phyloP scores from a whole-genome alignment of 768 basidiomycete genomes.

The Termitomyces sp. region DNA sequence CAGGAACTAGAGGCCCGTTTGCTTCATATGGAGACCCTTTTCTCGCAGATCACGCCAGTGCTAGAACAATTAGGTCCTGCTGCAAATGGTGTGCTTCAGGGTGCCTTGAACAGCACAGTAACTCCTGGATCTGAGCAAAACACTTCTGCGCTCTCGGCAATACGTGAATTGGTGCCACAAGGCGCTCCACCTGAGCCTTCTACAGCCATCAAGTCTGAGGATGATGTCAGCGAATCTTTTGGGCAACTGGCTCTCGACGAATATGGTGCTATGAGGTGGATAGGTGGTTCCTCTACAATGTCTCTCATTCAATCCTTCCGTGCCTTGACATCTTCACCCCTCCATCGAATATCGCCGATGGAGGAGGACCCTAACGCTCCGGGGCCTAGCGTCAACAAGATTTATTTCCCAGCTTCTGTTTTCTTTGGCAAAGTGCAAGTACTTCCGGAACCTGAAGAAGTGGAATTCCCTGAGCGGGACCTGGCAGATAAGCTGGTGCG shows the following conservation, averaged over 20 bases:
- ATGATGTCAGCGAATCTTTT: conserved; percentile 80
- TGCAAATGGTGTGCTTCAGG: conserved; percentile 32
- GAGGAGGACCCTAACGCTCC: conserved; percentile 79
- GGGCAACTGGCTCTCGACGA: conserved; percentile 87
- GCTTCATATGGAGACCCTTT: conserved; percentile 85
- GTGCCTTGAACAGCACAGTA: conserved; percentile 24
- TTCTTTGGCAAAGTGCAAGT: conserved; percentile 85
- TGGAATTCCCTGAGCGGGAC: conserved; percentile 82
- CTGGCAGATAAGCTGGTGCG: conserved; percentile 82
- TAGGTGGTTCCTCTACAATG: conserved; percentile 89
- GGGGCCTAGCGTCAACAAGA: conserved; percentile 74
- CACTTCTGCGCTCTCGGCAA: conserved; percentile 28
- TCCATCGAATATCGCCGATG: conserved; percentile 77
- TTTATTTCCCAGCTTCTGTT: conserved; percentile 84
- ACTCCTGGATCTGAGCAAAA: conserved; percentile 29
- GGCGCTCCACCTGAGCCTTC: conserved; percentile 29
- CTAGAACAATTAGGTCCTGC: conserved; percentile 67
- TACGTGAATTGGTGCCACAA: conserved; percentile 32
- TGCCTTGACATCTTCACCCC: conserved; percentile 65
- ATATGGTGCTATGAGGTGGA: conserved; percentile 89
- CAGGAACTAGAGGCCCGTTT: conserved; percentile 87
- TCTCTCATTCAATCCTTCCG: conserved; percentile 87
- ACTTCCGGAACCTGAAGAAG: conserved; percentile 78
- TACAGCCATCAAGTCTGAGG: conserved; percentile 52
- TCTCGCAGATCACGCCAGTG: conserved; percentile 74